Evolutionary conservation across 164 flowering plant species (phyloP), one percentile per base, ranked within the genome.

Genomic region (Euptelea pleiosperma): DNA sequence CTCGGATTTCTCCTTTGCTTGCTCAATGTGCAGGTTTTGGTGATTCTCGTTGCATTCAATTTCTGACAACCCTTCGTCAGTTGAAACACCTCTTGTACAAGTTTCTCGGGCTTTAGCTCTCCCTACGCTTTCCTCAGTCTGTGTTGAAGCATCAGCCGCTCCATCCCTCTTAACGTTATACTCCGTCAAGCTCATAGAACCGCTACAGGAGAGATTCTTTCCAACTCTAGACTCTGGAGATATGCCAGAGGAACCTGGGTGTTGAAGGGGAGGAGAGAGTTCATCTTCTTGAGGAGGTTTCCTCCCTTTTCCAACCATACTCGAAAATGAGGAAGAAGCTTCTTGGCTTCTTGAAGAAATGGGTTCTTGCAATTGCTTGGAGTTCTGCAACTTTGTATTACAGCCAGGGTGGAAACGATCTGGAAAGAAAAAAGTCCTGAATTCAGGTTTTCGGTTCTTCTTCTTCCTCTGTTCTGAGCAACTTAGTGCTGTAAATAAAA

Each of bases 81-180:
- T 87, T 9, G 95, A 82, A 68, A 92, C 91, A 59, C 96, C 93
- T 42, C 84, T 66, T n/a, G 81, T 80, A 74, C 93, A 80, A 33
- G 96, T 89, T 58, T 81, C 87, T 57, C 52, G 67, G 8, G 63
- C 26, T 63, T 64, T 76, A 47, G 55, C 49, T 21, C 64, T 64
- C 47, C 60, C 66, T 6, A 42, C 57, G 52, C 63, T 69, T 51
- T 84, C 93, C 35, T 87, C 91, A 4, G 99, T 87, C 70, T 90
- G 97, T 5, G 99, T 93, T 0, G 94, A 81, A 42, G 97, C 97
- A 78, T 90, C 82, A 34, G 89, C 79, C 10, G 82, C 74, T 16
- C 82, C 77, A 52, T 77, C 81, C 57, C 62, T 75, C 67, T 77
- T 79, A 66, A 82, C 69, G 67, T 80, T 89, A 73, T 81, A 87